Base-by-base conservation (phyloP, 257 asterid genomes). In the Solanum sitiens region DNA sequence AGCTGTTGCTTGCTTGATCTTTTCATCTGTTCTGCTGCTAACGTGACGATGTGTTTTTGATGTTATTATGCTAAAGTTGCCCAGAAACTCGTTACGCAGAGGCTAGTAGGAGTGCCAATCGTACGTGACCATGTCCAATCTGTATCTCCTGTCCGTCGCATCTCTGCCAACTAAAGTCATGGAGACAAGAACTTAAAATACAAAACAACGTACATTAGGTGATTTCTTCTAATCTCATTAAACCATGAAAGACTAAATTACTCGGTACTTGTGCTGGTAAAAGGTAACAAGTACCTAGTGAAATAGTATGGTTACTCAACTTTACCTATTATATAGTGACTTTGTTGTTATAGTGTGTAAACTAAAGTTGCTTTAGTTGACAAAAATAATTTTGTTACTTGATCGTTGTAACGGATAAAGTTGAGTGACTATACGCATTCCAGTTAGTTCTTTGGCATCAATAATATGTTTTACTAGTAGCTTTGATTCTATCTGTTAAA, bases 71-170 rank as follows among this genome's bases (percentile, higher is more conserved):
- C 94, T 92, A 87, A 85, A 27, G 96, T 86, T 44, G 96, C 91
- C 98, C 98, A 94, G 82, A 90, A 92, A 89, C 87, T 87, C 3
- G 91, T 92, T 90, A 89, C 35, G 75, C 98, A 96, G 77, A 88
- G 91, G 91, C 96, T 96, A 45, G 93, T 89, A n/a, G 99, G 99
- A 80, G 99, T 96, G 33, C 91, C 98, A 50, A 96, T 96, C 47
- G 94, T 94, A 11, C 93, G 96, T 25, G 95, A 87, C 99, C 99
- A 96, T 83, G 76, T 68, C 99, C 99, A 95, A 8, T 88, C 61
- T 61, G 33, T 75, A 83, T 91, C 93, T 8, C 89, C 98, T 84
- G 13, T 82, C 50, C 91, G 93, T 67, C 73, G 89, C 95, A 96
- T 75, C 90, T 96, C 98, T 86, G 95, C 99, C 89, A 96, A 86